Base-by-base conservation (phyloP, 805 yeast species). In the Myxozyma nipponensis region DNA sequence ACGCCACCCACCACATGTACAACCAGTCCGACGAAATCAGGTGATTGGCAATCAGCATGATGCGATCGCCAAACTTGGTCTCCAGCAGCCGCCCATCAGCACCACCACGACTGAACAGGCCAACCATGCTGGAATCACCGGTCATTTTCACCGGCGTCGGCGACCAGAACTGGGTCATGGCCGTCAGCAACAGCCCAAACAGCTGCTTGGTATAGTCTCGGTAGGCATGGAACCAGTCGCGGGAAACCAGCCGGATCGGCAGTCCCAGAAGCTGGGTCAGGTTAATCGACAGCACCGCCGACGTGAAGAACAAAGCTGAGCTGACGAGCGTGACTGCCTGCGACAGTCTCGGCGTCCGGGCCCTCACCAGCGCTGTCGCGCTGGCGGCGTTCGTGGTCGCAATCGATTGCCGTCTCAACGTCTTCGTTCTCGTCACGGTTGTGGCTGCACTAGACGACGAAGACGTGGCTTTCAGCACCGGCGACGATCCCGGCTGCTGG, bases 11-110 rank as follows among this genome's bases (percentile, higher is more conserved):
- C 98, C 98, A 91, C 48, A 88, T 59, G 61, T 79, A 89, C 9
- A 85, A 74, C 98, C 98, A 91, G 66, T 91, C 98, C 2, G 91
- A 81, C 66, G 91, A 91, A 22, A 91, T 83, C 69, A 90, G 97
- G 67, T 91, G 98, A 64, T 91, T 91, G n/a, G 93, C 79, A 32
- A 90, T 82, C 41, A 84, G 65, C 1, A 91, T 75, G 0, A 86
- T 75, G 36, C 81, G 75, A 19, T 77, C 77, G 5, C 72, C 66
- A 39, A 83, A 61, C 10, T 59, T 50, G 2, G 69, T 49, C 41
- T 51, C 50, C n/a, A 58, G 49, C 23, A 62, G 56, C 15, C 61
- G 58, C 9, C 45, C 54, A 25, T 58, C 53, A 28, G 13, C 13
- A 13, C 19, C 6, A 25, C 54, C 41, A 1, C 42, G 44, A 19